Percentiles rank a stretch among this genome's conserved stretches.
Conservation (phyloP, 2,329 filamentous ascomycete species). For the Elsinoe fawcettii region DNA sequence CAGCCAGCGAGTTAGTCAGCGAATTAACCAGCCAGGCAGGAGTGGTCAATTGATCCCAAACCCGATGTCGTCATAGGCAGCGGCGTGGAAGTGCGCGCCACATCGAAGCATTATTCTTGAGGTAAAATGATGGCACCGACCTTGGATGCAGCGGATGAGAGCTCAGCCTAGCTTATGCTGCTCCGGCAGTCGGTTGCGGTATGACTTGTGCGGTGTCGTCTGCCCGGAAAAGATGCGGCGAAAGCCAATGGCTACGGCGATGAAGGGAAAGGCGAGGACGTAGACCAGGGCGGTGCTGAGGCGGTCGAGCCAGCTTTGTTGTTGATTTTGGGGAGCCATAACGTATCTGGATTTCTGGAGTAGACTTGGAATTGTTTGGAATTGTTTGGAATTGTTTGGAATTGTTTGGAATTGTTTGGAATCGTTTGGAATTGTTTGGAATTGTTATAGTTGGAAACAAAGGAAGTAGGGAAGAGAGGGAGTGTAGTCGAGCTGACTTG, state of each 20-base stretch:
- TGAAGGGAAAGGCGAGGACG: constrained; percentile 21
- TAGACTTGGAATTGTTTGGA: background rate
- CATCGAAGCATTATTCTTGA: too few relatives aligned
- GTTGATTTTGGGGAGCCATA: constrained; percentile 1
- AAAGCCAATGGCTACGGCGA: constrained; percentile 19
- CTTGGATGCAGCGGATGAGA: background rate
- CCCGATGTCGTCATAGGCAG: too few relatives aligned
- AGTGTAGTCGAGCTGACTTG: background rate
- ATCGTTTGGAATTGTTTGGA: background rate
- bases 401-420: background rate
- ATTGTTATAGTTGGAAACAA: background rate
- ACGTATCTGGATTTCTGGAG: too few relatives aligned
- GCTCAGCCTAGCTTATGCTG: constrained; percentile 17
- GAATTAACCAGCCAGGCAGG: too few relatives aligned
- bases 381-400: background rate
- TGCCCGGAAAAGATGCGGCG: constrained; percentile 17
- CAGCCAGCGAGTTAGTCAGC: too few relatives aligned
- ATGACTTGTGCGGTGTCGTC: constrained; percentile 16
- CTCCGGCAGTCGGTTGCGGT: constrained; percentile 18
- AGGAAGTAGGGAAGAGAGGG: too few relatives aligned
- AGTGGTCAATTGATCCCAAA: too few relatives aligned
- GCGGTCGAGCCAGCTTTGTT: constrained; percentile 19
- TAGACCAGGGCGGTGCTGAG: constrained; percentile 20
- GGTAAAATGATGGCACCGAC: too few relatives aligned
- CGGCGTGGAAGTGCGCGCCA: too few relatives aligned